Conservation (phyloP, 495 filamentous ascomycete species). For the Pyrenula aspistea region DNA sequence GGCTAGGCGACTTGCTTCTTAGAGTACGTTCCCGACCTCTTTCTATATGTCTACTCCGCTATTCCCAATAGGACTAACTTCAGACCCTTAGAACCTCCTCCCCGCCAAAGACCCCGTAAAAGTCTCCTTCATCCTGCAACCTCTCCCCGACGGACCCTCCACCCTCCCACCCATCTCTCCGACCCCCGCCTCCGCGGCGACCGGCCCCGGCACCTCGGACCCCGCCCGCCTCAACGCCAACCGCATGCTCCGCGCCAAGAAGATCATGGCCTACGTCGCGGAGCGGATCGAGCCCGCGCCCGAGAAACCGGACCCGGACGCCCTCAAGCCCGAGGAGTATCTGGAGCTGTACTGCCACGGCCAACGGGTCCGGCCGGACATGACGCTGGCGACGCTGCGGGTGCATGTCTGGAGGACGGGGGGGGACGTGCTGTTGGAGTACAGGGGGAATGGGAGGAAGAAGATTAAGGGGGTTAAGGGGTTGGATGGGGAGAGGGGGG, state of each 20-base stretch:
- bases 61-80: slow-evolving; percentile 13
- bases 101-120: slow-evolving; percentile 88
- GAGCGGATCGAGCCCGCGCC: slow-evolving; percentile 69
- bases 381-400: slow-evolving; percentile 85
- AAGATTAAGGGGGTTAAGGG: not conserved
- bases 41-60: not conserved
- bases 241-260: slow-evolving; percentile 88
- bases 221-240: slow-evolving; percentile 91
- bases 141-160: slow-evolving; percentile 51
- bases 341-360: slow-evolving; percentile 89
- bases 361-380: slow-evolving; percentile 56
- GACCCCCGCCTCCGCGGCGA: slow-evolving; percentile 91
- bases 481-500: not conserved
- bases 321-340: slow-evolving; percentile 77
- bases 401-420: slow-evolving; percentile 86
- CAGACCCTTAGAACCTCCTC: slow-evolving; percentile 55
- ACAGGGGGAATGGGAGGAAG: slow-evolving; percentile 79
- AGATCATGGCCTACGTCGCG: slow-evolving; percentile 85
- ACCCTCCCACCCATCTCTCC: slow-evolving; percentile 16
- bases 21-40: slow-evolving; percentile 31
- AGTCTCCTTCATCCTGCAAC: slow-evolving; percentile 80
- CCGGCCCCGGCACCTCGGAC: slow-evolving; percentile 29
- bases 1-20: slow-evolving; percentile 85
- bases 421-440: slow-evolving; percentile 79
- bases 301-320: slow-evolving; percentile 40